Evolutionary conservation across 768 basidiomycete genomes (phyloP).

Genomic region (Podaxis sp.): DNA sequence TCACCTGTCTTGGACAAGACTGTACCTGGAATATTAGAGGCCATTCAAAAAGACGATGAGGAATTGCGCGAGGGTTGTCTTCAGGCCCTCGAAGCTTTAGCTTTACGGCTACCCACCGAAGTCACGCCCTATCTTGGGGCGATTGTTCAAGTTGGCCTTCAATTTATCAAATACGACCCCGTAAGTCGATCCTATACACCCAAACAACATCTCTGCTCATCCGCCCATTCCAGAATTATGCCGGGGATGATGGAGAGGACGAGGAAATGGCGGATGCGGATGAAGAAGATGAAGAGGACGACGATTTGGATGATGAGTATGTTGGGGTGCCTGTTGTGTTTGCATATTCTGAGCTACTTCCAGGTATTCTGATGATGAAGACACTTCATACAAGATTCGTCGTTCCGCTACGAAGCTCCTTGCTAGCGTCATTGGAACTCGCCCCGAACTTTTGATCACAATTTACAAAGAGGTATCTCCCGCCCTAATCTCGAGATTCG

Average conservation of each 20-base stretch:
- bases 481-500: slow-evolving; percentile 86
- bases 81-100: slow-evolving; percentile 86
- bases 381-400: slow-evolving; percentile 96
- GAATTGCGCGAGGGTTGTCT: slow-evolving; percentile 80
- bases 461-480: slow-evolving; percentile 88
- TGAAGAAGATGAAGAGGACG: slow-evolving; percentile 80
- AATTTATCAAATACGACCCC: slow-evolving; percentile 91
- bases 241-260: slow-evolving; percentile 47
- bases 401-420: slow-evolving; percentile 91
- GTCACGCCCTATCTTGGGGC: slow-evolving; percentile 67
- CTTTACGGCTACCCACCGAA: slow-evolving; percentile 83
- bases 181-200: slow-evolving; percentile 41
- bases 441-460: slow-evolving; percentile 78
- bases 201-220: not conserved
- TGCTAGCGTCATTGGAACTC: slow-evolving; percentile 81
- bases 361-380: slow-evolving; percentile 97
- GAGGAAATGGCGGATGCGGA: slow-evolving; percentile 68
- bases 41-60: slow-evolving; percentile 74
- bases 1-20: slow-evolving; percentile 59
- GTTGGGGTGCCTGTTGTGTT: slow-evolving; percentile 24
- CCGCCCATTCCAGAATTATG: slow-evolving; percentile 43
- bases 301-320: slow-evolving; percentile 80
- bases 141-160: slow-evolving; percentile 69
- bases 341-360: slow-evolving; percentile 14
- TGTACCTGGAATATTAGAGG: slow-evolving; percentile 70